Evolutionary conservation across 2,329 filamentous ascomycete species (phyloP), one percentile per base, ranked within the genome.

Genomic region (Chrysoporthe cubensis): DNA sequence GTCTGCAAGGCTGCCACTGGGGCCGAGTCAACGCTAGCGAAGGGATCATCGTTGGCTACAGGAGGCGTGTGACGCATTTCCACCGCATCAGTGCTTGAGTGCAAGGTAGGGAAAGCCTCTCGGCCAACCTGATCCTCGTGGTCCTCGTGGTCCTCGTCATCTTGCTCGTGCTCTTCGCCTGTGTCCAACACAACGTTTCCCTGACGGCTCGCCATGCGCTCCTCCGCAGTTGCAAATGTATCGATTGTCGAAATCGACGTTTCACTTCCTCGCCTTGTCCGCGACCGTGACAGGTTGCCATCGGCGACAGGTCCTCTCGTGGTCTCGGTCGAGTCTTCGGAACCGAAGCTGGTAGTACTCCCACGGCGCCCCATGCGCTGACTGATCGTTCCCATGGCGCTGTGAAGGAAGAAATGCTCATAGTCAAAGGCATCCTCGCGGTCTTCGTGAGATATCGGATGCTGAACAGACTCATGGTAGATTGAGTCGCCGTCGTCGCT

Each of bases 401-500:
- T 97, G 77, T 97, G 94, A 16, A 97, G 84, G 78, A 97, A 97
- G 80, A 97, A 97, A 76, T 97, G 90, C 77, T 97, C 92, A 71
- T 98, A 98, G 77, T 98, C 95, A 75, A 98, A 98, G 1, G 94
- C 94, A 78, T 98, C 95, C 72, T 94, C 90, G 26, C 95, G 91
- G 77, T 97, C 94, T 80, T 98, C 95, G 74, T 98, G 95, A 0
- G 93, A 93, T 6, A 91, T 80, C 9, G 86, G 85, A 63, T 87
- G 84, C 65, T 87, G 83, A 60, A 84, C 77, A 0, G 85, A 81
- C 72, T 90, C 88, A 73, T 90, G 87, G 73, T 91, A 90, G 7
- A 89, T 81, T 14, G 87, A 87, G 64, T 88, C 84, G 73, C 87
- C 83, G 71, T 89, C 88, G 73, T 92, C 89, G 73, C 89, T 91